phyloP scores from a whole-genome alignment of 2,329 filamentous ascomycete genomes.

The Pseudopyrenochaeta lycopersici region DNA sequence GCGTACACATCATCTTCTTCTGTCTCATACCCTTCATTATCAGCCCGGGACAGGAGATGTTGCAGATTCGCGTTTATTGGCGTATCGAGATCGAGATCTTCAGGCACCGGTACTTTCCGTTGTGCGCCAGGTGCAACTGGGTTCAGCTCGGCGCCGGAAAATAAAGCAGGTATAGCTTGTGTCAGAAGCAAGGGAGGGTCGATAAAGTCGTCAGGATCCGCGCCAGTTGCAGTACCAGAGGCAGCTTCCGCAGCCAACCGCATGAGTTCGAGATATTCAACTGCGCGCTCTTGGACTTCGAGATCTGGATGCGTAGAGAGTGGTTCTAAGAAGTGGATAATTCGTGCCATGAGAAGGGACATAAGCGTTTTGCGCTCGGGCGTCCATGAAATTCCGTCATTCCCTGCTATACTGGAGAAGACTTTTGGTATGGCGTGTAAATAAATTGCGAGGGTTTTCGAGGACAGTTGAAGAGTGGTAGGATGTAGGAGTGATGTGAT shows the following conservation, averaged over 20 bases:
- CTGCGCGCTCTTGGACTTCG: conserved; percentile 93
- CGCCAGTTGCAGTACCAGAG: conserved; percentile 67
- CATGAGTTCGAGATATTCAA: conserved; percentile 90
- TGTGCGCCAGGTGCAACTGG: conserved; percentile 87
- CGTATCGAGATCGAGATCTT: conserved; percentile 78
- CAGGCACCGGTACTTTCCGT: conserved; percentile 81
- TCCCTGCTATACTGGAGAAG: conserved; percentile 75
- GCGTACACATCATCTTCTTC: conserved; percentile 56
- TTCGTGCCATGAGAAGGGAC: conserved; percentile 79
- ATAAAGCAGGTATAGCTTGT: conserved; percentile 88
- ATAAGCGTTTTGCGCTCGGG: conserved; percentile 76
- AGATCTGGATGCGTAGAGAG: conserved; percentile 83
- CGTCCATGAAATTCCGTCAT: conserved; percentile 74
- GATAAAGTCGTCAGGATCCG: conserved; percentile 71
- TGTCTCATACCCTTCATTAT: conserved; percentile 54
- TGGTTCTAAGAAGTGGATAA: conserved; percentile 83
- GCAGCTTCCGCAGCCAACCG: conserved; percentile 86
- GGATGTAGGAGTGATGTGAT: conserved; percentile 78
- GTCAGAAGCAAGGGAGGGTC: conserved; percentile 86
- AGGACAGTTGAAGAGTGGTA: conserved; percentile 64
- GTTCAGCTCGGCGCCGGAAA: conserved; percentile 86
- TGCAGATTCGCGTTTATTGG: conserved; percentile 81
- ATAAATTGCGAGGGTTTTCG: conserved; percentile 77
- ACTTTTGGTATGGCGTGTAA: conserved; percentile 88
- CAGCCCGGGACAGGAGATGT: conserved; percentile 67